A percentile compares a stretch with the other conserved stretches of the same genome.
Conservation (phyloP, 306 rosid species). For the Benincasa hispida region DNA sequence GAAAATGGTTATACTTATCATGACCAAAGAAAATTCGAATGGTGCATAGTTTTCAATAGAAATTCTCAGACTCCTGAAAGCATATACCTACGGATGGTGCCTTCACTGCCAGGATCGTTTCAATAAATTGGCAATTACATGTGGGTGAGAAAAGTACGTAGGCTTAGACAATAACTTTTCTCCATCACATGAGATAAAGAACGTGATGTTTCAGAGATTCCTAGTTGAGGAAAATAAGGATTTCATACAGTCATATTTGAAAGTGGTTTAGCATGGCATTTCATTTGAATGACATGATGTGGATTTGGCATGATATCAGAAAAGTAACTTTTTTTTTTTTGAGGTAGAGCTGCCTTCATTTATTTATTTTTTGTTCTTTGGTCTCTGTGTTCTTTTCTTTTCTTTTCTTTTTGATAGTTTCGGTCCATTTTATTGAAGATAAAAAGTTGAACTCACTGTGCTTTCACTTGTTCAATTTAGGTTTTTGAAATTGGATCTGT, state of each 20-base stretch:
- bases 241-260: not conserved
- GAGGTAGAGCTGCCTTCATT: not conserved
- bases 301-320: not conserved
- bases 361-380: not conserved
- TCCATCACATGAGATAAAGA: not conserved
- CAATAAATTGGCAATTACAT: not conserved
- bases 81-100: not conserved
- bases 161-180: not conserved
- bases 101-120: not conserved
- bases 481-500: conserved; percentile 77
- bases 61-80: not conserved
- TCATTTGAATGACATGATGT: not conserved
- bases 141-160: not conserved
- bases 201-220: not conserved
- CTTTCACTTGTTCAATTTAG: conserved; percentile 19
- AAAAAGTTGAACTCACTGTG: not conserved
- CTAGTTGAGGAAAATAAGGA: not conserved
- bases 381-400: not conserved
- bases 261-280: not conserved
- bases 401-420: not conserved
- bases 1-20: too few species aligned
- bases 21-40: not conserved
- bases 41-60: not conserved
- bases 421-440: not conserved
- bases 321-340: not conserved